Percentiles rank a stretch among this genome's conserved stretches.
phyloP scores from a whole-genome alignment of 106 monocot genomes.

The Dioscorea dumetorum region DNA sequence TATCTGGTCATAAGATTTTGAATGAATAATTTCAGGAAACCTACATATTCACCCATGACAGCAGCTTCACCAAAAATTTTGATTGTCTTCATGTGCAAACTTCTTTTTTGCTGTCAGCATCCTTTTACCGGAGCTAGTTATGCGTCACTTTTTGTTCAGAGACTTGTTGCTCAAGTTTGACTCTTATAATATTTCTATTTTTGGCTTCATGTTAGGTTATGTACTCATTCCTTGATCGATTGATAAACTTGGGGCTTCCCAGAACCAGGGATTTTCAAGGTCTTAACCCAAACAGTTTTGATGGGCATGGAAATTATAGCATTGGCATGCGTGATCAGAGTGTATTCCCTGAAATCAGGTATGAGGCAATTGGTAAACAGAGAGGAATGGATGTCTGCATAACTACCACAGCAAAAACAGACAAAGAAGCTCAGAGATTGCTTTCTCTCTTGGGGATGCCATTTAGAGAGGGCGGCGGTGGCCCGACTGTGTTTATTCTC shows the following conservation, averaged over 20 bases:
- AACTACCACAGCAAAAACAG: conserved; percentile 72
- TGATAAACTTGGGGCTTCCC: conserved; percentile 78
- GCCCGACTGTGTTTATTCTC: conserved; percentile 22
- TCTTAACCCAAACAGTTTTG: conserved; percentile 79
- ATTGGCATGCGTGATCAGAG: conserved; percentile 80
- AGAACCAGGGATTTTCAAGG: conserved; percentile 93
- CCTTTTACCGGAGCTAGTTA: too few relatives aligned
- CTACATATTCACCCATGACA: too few relatives aligned
- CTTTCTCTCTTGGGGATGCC: conserved; percentile 92
- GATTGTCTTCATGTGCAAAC: too few relatives aligned
- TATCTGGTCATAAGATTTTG: too few relatives aligned
- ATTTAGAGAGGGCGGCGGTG: conserved; percentile 49
- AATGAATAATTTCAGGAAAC: too few relatives aligned
- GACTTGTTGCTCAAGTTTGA: too few relatives aligned
- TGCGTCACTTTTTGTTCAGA: too few relatives aligned
- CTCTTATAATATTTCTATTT: too few relatives aligned
- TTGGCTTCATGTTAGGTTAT: conserved; percentile 44
- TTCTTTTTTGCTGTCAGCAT: too few relatives aligned
- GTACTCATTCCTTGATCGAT: conserved; percentile 86
- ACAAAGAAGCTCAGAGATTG: conserved; percentile 67
- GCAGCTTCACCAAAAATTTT: too few relatives aligned
- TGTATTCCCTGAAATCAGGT: conserved; percentile 87
- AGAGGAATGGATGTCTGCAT: conserved; percentile 90
- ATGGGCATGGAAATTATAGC: conserved; percentile 92
- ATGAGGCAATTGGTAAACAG: conserved; percentile 75